Base-by-base conservation (phyloP, 176 grass and related monocot species). In the Bothriochloa decipiens region DNA sequence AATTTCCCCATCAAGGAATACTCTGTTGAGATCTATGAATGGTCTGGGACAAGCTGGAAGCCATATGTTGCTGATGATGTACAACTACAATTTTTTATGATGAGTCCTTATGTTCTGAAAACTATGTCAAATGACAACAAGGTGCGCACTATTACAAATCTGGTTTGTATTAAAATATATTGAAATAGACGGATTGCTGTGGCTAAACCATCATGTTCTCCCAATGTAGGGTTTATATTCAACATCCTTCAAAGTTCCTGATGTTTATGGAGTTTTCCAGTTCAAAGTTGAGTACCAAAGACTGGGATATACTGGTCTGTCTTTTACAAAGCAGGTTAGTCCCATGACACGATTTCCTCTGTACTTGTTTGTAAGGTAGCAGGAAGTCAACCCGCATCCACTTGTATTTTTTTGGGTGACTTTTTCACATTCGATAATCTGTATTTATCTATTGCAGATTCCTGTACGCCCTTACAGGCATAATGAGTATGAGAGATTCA, bases 241-340 rank as follows among this genome's bases (percentile, higher is more conserved):
- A 49, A 92, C 93, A 76, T 89, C 97, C 72, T 99, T 96, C 86
- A 99, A 89, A 86, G 93, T 99, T 91, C 97, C 97, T 2, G 97
- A 99, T 92, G 97, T 99, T 46, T 99, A 99, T 72, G 97, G 97
- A 80, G 97, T 99, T 81, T 99, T 99, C 85, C 97, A 99, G 84
- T 99, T 96, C 72, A 99, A 99, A 82, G 86, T 99, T 45, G 91
- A 99, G 82, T 96, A 96, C 84, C 83, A 96, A 67, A 96, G 88
- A 67, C 82, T 99, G 83, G 97, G 97, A 81, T 96, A 96, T 79
- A 99, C 97, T 65, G 91, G 91, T 77, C 68, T 99, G 20, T 92
- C 93, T 82, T 94, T 99, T 82, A 68, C 97, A 27, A 99, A 99
- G 58, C 97, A 98, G 92, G 96, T 93, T 78, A 62, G 90, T 84